phyloP scores from a whole-genome alignment of 139 green algal genomes.

The Chlorella vulgaris region DNA sequence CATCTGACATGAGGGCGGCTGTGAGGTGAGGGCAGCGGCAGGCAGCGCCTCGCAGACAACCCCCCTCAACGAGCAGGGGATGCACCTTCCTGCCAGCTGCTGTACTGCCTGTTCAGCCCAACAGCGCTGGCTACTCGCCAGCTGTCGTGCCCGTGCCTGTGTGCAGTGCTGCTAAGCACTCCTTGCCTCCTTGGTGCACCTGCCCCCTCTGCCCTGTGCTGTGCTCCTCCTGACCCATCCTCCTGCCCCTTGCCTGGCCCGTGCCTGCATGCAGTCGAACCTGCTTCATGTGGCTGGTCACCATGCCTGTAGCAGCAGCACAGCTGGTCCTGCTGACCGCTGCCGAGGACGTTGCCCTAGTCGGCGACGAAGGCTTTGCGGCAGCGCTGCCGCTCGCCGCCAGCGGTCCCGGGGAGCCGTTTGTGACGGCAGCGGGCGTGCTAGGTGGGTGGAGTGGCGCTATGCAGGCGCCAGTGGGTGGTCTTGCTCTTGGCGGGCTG shows the following conservation, averaged over 20 bases:
- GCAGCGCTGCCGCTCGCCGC: conserved; percentile 67
- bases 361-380: conserved; percentile 57
- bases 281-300: conserved; percentile 63
- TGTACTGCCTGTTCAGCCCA: too few relatives aligned
- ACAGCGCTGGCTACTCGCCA: background rate
- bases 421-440: conserved; percentile 67
- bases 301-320: conserved; percentile 71
- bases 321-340: conserved; percentile 80
- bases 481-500: too few relatives aligned
- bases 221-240: background rate
- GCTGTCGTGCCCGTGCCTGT: background rate
- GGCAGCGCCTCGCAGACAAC: background rate
- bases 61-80: too few relatives aligned
- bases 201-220: background rate
- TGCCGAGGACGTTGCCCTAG: conserved; percentile 57
- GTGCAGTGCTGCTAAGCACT: background rate
- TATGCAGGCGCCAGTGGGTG: too few relatives aligned
- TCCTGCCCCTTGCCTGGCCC: too few relatives aligned
- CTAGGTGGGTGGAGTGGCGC: conserved; percentile 40
- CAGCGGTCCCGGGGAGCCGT: conserved; percentile 64
- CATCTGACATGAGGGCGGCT: background rate
- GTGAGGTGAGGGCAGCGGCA: background rate
- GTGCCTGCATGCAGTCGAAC: conserved; percentile 10
- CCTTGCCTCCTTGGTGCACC: background rate
- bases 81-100: too few relatives aligned